Conservation (phyloP, 2,329 filamentous ascomycete species). For the Zasmidium citrigriseum region DNA sequence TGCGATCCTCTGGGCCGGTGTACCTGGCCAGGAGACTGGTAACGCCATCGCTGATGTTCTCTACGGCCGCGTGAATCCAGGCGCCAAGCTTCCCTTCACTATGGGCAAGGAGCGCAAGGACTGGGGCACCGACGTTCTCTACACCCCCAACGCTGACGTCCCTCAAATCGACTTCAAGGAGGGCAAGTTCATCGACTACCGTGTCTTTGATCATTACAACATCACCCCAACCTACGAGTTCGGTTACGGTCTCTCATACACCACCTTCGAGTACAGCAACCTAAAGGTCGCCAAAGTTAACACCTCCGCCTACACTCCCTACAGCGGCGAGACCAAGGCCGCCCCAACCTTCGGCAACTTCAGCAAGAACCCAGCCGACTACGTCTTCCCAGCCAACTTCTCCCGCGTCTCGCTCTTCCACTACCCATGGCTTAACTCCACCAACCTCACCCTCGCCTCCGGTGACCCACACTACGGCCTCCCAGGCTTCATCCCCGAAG, state of each 20-base stretch:
- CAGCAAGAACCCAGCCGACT: slow-evolving; percentile 54
- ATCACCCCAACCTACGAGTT: slow-evolving; percentile 53
- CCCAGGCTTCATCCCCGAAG: slow-evolving; percentile 61
- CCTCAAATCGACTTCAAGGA: slow-evolving; percentile 42
- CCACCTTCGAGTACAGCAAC: slow-evolving; percentile 72
- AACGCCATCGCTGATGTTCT: slow-evolving; percentile 31
- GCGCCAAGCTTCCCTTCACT: slow-evolving; percentile 34
- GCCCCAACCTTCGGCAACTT: slow-evolving; percentile 66
- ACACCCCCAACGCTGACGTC: slow-evolving; percentile 41
- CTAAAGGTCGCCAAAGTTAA: slow-evolving; percentile 44
- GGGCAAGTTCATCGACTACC: slow-evolving; percentile 80
- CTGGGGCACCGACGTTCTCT: slow-evolving; percentile 32
- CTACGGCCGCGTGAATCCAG: slow-evolving; percentile 32
- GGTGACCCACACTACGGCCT: slow-evolving; percentile 61
- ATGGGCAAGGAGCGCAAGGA: slow-evolving; percentile 32
- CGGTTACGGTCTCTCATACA: slow-evolving; percentile 64
- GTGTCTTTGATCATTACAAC: slow-evolving; percentile 46
- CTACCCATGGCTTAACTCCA: slow-evolving; percentile 69
- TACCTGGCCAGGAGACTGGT: slow-evolving; percentile 34
- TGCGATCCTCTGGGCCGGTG: slow-evolving; percentile 32
- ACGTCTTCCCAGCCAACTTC: slow-evolving; percentile 63
- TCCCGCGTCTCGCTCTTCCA: slow-evolving; percentile 57
- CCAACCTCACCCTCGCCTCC: slow-evolving; percentile 58
- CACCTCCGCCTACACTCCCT: slow-evolving; percentile 57
- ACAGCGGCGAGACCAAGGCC: slow-evolving; percentile 59